phyloP scores from a whole-genome alignment of 2,329 filamentous ascomycete genomes.

The Xylariales sp. region DNA sequence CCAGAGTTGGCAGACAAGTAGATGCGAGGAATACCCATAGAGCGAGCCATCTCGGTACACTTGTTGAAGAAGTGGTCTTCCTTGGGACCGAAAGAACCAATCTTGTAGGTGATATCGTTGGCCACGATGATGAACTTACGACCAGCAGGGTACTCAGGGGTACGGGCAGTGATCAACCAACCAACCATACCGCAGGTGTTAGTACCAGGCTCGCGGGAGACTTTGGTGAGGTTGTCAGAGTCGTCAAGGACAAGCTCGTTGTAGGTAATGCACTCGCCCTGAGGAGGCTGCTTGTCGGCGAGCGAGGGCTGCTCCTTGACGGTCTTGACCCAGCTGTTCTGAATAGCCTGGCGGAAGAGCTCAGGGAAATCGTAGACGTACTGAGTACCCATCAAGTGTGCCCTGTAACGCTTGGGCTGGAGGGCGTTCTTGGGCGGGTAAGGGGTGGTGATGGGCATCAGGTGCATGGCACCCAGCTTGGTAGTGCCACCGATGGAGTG shows the following conservation, averaged over 20 bases:
- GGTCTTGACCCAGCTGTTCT: slow-evolving; percentile 85
- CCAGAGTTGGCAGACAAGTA: slow-evolving; percentile 99
- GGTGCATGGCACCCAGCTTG: slow-evolving; percentile 92
- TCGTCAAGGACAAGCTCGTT: slow-evolving; percentile 95
- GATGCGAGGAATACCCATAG: slow-evolving; percentile 91
- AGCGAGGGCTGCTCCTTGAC: slow-evolving; percentile 70
- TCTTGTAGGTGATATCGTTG: slow-evolving; percentile 99
- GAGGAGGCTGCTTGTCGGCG: slow-evolving; percentile 74
- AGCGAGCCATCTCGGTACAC: slow-evolving; percentile 93
- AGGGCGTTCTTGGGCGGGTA: slow-evolving; percentile 98
- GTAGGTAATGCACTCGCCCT: slow-evolving; percentile 90
- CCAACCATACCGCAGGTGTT: slow-evolving; percentile 98
- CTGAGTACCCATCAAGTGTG: slow-evolving; percentile 97
- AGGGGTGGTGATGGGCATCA: slow-evolving; percentile 84
- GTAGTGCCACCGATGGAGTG: slow-evolving; percentile 93
- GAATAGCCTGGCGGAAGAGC: slow-evolving; percentile 95
- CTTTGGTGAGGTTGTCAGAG: slow-evolving; percentile 84
- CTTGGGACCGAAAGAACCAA: slow-evolving; percentile 92
- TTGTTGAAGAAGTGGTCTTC: slow-evolving; percentile 99
- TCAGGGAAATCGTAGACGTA: slow-evolving; percentile 99
- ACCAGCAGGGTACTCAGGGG: slow-evolving; percentile 90
- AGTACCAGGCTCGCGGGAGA: slow-evolving; percentile 89
- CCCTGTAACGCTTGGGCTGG: slow-evolving; percentile 99
- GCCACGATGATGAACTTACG: slow-evolving; percentile 93
- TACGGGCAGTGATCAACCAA: slow-evolving; percentile 92